phyloP scores from a whole-genome alignment of 1,284 basidiomycete genomes.

The Cutaneotrichosporon sp. region DNA sequence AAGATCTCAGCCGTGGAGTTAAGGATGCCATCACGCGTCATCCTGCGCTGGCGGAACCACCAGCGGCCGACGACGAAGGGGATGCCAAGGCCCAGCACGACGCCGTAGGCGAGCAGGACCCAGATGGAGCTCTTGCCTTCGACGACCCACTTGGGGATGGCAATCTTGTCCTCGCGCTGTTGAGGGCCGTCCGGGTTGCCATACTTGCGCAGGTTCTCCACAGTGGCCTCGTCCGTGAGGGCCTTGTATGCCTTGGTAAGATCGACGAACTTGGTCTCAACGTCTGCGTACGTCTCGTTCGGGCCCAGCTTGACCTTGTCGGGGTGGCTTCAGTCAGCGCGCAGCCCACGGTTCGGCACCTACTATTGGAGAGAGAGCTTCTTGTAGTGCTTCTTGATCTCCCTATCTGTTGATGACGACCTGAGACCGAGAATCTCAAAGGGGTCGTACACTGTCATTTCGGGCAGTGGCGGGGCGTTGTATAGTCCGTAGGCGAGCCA shows the following conservation, averaged over 20 bases:
- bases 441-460: conserved; percentile 81
- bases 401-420: conserved; percentile 69
- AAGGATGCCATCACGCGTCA: conserved; percentile 89
- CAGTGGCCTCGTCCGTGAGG: conserved; percentile 89
- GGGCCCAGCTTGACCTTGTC: conserved; percentile 84
- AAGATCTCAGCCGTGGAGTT: conserved; percentile 78
- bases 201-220: conserved; percentile 84
- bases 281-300: conserved; percentile 85
- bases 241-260: conserved; percentile 98
- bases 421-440: conserved; percentile 87
- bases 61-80: conserved; percentile 87
- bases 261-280: conserved; percentile 82
- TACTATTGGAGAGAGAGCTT: conserved; percentile 85
- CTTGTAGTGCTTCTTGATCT: conserved; percentile 95
- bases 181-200: conserved; percentile 97
- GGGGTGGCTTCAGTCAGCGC: conserved; percentile 65
- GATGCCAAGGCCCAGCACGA: conserved; percentile 79
- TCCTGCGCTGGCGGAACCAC: conserved; percentile 93
- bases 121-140: conserved; percentile 86
- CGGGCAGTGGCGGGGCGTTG: conserved; percentile 53
- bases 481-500: conserved; percentile 65
- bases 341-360: conserved; percentile 35
- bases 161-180: conserved; percentile 92
- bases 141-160: conserved; percentile 89
- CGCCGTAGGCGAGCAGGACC: conserved; percentile 81